Conservation (phyloP, 2,329 filamentous ascomycete genomes). For the Botrytis squamosa region DNA sequence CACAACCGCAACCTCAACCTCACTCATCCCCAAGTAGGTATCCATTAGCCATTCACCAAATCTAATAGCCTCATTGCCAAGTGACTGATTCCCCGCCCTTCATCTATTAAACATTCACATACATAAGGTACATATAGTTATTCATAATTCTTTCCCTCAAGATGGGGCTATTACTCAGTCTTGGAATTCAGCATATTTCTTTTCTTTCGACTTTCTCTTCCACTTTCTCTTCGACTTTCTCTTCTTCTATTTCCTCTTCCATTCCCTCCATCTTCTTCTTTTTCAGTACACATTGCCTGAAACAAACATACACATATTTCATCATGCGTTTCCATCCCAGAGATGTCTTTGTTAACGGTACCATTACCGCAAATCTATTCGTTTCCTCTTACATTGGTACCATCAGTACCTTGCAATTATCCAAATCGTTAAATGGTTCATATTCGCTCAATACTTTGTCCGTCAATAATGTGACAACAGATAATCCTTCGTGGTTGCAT, state of each 20-base stretch:
- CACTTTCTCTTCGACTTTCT: too few relatives aligned
- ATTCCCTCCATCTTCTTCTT: neutral
- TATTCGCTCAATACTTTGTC: constrained; percentile 30
- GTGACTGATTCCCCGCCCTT: neutral
- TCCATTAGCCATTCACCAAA: neutral
- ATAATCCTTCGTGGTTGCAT: constrained; percentile 34
- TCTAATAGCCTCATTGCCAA: neutral
- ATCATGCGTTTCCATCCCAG: constrained; percentile 30
- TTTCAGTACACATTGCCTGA: neutral
- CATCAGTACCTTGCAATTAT: constrained; percentile 40
- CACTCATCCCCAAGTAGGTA: too few relatives aligned
- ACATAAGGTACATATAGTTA: neutral
- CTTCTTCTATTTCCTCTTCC: neutral
- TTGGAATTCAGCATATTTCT: constrained; percentile 4
- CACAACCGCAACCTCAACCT: neutral
- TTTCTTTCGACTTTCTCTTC: neutral
- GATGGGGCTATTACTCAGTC: constrained; percentile 1
- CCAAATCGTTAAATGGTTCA: constrained; percentile 27
- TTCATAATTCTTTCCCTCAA: neutral
- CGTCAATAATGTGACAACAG: constrained; percentile 29
- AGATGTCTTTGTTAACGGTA: constrained; percentile 24
- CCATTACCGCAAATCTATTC: constrained; percentile 38
- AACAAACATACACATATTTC: constrained; percentile 6
- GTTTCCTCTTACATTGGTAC: constrained; percentile 43
- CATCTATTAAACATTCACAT: constrained; percentile 2